These are phyloP conservation scores for Nannizzia gypsea DNA, from an alignment of 2,329 filamentous ascomycete genomes.

Conservation along the genomic window DNA sequence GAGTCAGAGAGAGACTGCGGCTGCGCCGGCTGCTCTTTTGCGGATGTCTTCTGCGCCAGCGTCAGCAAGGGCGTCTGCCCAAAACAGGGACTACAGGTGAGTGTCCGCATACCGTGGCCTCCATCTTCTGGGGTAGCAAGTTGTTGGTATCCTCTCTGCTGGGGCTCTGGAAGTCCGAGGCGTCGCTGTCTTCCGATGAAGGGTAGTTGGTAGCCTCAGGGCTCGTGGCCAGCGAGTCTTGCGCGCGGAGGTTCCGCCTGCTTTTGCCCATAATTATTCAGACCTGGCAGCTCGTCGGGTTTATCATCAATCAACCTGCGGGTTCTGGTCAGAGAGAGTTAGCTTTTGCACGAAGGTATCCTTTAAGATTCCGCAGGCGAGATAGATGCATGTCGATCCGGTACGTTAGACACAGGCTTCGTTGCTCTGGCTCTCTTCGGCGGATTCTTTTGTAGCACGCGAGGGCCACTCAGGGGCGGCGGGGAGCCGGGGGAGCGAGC, in stretches of 20 bases:
- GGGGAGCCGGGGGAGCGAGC: background rate
- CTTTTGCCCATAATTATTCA: slow-evolving; percentile 38
- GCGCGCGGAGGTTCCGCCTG: slow-evolving; percentile 50
- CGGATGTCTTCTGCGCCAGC: background rate
- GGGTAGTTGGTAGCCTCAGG: slow-evolving; percentile 40
- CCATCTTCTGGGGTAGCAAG: slow-evolving; percentile 24
- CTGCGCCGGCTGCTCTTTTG: slow-evolving; percentile 5
- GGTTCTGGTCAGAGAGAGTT: background rate
- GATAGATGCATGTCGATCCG: no score
- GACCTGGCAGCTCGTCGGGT: background rate
- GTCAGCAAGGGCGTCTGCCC: background rate
- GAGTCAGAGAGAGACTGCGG: slow-evolving; percentile 51
- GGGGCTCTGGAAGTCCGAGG: slow-evolving; percentile 41
- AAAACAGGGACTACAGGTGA: background rate
- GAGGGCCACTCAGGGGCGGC: background rate
- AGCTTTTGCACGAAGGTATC: background rate
- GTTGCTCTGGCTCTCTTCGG: background rate
- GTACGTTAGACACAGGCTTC: no score
- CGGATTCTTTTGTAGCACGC: background rate
- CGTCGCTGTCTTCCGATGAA: slow-evolving; percentile 46
- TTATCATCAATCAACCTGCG: slow-evolving; percentile 7
- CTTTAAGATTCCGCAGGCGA: background rate
- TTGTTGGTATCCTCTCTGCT: slow-evolving; percentile 32
- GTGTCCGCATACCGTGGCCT: slow-evolving; percentile 18
- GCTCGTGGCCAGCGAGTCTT: slow-evolving; percentile 35